These are phyloP conservation scores for Solanum chilense DNA, from an alignment of 257 asterid genomes.

Conservation along the genomic window DNA sequence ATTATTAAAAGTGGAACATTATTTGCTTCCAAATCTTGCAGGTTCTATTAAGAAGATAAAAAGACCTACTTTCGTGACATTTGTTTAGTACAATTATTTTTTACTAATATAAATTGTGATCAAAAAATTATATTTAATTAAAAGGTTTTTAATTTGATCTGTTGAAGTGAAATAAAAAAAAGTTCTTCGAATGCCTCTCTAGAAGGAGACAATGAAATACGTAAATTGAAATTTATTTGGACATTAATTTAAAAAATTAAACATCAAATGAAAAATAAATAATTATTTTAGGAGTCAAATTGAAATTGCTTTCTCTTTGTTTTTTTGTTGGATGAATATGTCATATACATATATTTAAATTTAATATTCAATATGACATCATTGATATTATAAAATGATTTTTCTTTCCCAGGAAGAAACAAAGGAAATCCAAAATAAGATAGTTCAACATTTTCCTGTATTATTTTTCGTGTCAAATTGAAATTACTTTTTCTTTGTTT, in stretches of 20 bases:
- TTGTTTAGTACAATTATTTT: not conserved
- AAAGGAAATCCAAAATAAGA: not conserved
- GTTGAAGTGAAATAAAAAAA: not conserved
- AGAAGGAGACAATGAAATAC: not conserved
- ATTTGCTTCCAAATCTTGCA: not conserved
- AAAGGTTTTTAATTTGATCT: too few species aligned
- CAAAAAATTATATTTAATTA: too few species aligned
- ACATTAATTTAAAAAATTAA: too few species aligned
- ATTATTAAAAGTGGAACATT: not conserved
- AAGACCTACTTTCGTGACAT: not conserved
- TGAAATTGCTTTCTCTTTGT: not conserved
- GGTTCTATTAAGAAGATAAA: not conserved
- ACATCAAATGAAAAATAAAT: too few species aligned
- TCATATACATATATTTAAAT: not conserved
- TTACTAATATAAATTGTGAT: not conserved
- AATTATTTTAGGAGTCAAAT: not conserved
- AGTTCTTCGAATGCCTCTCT: not conserved
- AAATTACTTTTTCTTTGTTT: not conserved
- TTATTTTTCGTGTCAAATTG: not conserved
- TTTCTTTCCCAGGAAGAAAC: not conserved
- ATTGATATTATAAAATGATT: not conserved
- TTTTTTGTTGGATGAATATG: not conserved
- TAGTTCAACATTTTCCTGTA: not conserved
- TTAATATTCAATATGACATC: not conserved
- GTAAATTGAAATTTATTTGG: too few species aligned